phyloP scores from a whole-genome alignment of 306 rosid species.

The Albizia julibrissin region DNA sequence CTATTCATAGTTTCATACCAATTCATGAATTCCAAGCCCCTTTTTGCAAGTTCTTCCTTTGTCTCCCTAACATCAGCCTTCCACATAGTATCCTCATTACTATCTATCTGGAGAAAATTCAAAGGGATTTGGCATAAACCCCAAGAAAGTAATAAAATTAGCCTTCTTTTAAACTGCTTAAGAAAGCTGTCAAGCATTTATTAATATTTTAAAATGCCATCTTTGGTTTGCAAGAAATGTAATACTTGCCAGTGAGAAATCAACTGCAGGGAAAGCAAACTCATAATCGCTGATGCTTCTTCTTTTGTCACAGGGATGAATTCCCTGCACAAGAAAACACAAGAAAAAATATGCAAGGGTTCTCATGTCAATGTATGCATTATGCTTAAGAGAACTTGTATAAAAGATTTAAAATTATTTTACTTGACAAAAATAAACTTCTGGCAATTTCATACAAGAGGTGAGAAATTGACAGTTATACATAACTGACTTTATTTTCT shows the following conservation, averaged over 20 bases:
- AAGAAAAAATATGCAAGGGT: conserved; percentile 14
- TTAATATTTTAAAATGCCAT: conserved; percentile 29
- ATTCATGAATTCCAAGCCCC: conserved; percentile 78
- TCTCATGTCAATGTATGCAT: conserved; percentile 5
- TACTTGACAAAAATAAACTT: not conserved
- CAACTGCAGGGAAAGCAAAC: conserved; percentile 84
- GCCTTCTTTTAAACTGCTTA: conserved; percentile 23
- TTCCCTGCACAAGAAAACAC: conserved; percentile 60
- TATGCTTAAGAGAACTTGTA: conserved; percentile 24
- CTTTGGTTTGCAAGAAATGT: conserved; percentile 14
- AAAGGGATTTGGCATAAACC: conserved; percentile 28
- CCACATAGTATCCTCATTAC: conserved; percentile 77
- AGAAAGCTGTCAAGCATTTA: conserved; percentile 36
- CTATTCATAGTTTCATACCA: conserved; percentile 54
- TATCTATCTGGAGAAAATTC: conserved; percentile 65
- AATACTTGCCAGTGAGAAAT: conserved; percentile 80
- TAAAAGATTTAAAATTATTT: not conserved
- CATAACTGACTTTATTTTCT: not conserved
- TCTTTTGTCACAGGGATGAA: conserved; percentile 94
- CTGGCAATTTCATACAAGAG: not conserved
- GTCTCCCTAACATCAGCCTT: conserved; percentile 79
- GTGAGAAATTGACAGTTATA: conserved; percentile 4
- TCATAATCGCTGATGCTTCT: conserved; percentile 71
- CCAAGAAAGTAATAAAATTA: conserved; percentile 30
- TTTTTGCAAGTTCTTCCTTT: conserved; percentile 73